phyloP scores from a whole-genome alignment of 345 rosid genomes.

The Hibiscus syriacus region DNA sequence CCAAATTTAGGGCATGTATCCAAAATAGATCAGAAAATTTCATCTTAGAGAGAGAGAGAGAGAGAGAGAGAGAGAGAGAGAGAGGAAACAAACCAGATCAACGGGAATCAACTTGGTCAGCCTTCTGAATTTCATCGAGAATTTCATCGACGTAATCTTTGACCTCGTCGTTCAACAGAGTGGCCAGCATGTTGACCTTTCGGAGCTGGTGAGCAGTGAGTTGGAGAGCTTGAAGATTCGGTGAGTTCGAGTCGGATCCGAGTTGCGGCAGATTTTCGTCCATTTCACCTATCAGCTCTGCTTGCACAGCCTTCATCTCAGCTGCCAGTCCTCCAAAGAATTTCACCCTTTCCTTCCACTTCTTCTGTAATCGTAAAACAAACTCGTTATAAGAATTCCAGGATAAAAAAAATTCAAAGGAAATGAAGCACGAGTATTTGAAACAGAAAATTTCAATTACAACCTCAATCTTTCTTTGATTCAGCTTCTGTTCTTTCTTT shows the following conservation, averaged over 20 bases:
- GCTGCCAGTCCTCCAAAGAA: not conserved
- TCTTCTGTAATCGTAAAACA: not conserved
- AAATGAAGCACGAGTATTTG: not conserved
- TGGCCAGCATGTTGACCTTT: not conserved
- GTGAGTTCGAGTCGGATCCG: not conserved
- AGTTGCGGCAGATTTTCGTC: not conserved
- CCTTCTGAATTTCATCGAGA: not conserved
- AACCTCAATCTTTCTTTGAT: not conserved
- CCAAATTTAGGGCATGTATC: no score
- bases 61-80: no score
- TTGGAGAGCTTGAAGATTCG: not conserved
- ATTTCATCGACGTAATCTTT: not conserved
- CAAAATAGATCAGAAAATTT: no score
- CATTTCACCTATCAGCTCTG: not conserved
- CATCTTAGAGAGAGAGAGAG: no score
- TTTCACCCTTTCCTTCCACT: not conserved
- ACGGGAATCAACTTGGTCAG: not conserved
- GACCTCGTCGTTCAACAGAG: not conserved
- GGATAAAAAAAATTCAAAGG: not conserved
- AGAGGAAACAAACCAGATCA: not conserved
- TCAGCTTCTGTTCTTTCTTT: not conserved
- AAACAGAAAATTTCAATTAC: not conserved
- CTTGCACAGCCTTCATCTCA: not conserved
- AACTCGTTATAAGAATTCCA: not conserved
- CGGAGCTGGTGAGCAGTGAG: not conserved